A percentile compares a stretch with the other conserved stretches of the same genome.
phyloP scores from a whole-genome alignment of 371 early-diverging fungal genomes.

The Mortierella sp. region DNA sequence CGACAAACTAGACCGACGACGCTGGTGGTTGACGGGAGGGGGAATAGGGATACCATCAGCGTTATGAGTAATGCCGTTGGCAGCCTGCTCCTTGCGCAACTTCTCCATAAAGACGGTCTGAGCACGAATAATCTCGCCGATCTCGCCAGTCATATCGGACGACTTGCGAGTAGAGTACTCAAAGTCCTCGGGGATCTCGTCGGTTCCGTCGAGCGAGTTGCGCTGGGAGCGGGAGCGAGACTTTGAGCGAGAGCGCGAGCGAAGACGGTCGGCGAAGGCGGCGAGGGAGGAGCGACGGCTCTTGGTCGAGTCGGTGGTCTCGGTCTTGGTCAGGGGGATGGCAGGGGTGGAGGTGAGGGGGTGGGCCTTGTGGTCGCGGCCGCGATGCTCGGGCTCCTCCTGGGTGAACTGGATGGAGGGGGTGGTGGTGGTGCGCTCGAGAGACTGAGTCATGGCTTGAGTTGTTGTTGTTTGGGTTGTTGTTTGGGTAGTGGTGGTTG shows the following conservation, averaged over 20 bases:
- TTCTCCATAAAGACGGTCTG: constrained; percentile 41
- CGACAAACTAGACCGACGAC: constrained; percentile 38
- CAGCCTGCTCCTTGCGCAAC: constrained; percentile 39
- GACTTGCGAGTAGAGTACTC: constrained; percentile 18
- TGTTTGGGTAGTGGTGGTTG: constrained; percentile 4
- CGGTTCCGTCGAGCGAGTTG: constrained; percentile 8
- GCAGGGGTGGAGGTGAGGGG: constrained; percentile 8
- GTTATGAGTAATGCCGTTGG: constrained; percentile 24
- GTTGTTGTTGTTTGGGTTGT: constrained; percentile 5
- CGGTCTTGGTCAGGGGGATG: constrained; percentile 28
- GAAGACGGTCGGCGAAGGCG: constrained; percentile 47
- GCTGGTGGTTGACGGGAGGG: constrained; percentile 16
- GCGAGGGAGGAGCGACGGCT: constrained; percentile 28
- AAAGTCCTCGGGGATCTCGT: constrained; percentile 21
- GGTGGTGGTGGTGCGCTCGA: constrained; percentile 12
- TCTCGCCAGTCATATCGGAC: constrained; percentile 22
- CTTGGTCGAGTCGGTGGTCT: constrained; percentile 21
- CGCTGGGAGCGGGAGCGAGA: constrained; percentile 31
- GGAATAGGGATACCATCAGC: constrained; percentile 38
- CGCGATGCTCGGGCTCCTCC: constrained; percentile 17
- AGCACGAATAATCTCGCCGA: constrained; percentile 30
- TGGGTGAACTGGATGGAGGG: constrained; percentile 32
- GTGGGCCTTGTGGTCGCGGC: constrained; percentile 12
- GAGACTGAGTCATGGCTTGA: constrained; percentile 24
- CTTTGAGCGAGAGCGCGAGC: constrained; percentile 42